Evolutionary conservation across 257 asterid species (phyloP).

Genomic region (Gentiana macrophylla): DNA sequence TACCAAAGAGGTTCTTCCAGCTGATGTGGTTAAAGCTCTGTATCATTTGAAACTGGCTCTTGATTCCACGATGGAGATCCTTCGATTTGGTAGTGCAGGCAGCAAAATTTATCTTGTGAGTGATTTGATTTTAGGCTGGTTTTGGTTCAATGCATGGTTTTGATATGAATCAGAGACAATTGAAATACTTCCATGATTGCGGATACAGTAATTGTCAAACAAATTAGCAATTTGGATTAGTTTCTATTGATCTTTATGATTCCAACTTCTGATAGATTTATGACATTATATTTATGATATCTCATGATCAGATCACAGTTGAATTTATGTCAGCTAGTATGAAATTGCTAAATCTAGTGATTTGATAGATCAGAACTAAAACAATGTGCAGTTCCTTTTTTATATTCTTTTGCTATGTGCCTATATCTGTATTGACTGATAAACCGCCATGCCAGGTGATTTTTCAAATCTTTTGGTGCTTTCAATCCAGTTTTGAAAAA

Average conservation of each 20-base stretch:
- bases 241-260: background rate
- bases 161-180: background rate
- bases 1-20: constrained; percentile 45
- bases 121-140: constrained; percentile 1
- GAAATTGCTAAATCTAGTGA: too few species aligned
- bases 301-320: too few species aligned
- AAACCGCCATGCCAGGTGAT: too few species aligned
- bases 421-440: too few species aligned
- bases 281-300: too few species aligned
- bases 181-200: background rate
- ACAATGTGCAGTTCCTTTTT: too few species aligned
- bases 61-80: constrained; percentile 75
- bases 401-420: too few species aligned
- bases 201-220: background rate
- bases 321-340: too few species aligned
- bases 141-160: background rate
- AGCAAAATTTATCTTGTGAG: constrained; percentile 84
- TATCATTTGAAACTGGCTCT: constrained; percentile 38
- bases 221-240: background rate
- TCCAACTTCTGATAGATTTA: too few species aligned
- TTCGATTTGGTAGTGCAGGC: constrained; percentile 81
- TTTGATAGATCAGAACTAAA: too few species aligned
- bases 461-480: too few species aligned
- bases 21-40: constrained; percentile 37
- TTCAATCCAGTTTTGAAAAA: too few species aligned